Evolutionary conservation across 2,329 filamentous ascomycete genomes (phyloP).

Genomic region (Apiospora rasikravindrae): DNA sequence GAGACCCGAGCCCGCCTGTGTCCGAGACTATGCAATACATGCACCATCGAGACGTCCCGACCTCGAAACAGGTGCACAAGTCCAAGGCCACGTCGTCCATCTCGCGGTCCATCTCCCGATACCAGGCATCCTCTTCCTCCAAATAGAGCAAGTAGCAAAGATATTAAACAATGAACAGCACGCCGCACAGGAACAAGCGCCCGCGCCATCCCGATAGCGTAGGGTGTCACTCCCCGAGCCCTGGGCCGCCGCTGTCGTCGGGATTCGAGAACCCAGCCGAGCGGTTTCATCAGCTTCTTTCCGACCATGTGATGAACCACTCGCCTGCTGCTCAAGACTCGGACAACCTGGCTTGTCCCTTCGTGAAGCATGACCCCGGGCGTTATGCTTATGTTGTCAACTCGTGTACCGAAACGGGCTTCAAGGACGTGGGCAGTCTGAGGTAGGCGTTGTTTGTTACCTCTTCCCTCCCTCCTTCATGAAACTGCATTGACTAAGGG

Average conservation of each 20-base stretch:
- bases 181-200: neutral
- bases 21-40: conserved; percentile 14
- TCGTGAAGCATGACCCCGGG: neutral
- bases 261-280: neutral
- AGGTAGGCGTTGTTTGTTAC: neutral
- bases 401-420: conserved; percentile 4
- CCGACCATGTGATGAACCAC: neutral
- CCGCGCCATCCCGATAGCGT: neutral
- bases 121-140: neutral
- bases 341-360: neutral
- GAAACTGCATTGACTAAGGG: neutral
- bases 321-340: neutral
- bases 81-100: neutral
- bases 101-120: conserved; percentile 4
- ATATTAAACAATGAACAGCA: neutral
- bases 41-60: neutral
- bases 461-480: neutral
- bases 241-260: neutral
- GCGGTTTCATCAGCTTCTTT: neutral
- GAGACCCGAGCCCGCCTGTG: conserved; percentile 14
- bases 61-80: neutral
- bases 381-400: neutral
- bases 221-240: neutral
- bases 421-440: conserved; percentile 7
- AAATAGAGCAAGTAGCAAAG: neutral